Evolutionary conservation across 345 rosid genomes (phyloP).

Genomic region (Acer yangbiense): DNA sequence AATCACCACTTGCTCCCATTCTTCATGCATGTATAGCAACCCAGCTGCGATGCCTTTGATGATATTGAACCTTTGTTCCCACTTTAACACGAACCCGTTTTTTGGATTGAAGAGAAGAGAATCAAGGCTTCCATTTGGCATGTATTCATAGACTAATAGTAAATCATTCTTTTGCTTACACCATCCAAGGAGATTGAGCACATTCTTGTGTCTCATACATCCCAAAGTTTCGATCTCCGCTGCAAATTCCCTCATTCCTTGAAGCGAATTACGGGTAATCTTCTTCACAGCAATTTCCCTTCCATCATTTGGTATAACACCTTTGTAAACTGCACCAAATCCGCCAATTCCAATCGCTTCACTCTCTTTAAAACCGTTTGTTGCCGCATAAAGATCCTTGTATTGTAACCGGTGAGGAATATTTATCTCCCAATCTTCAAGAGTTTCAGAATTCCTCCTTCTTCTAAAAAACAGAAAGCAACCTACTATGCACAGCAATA

Average conservation of each 20-base stretch:
- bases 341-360: constrained; percentile 73
- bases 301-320: constrained; percentile 39
- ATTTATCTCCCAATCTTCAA: constrained; percentile 76
- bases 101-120: too few species aligned
- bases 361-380: constrained; percentile 59
- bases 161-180: constrained; percentile 61
- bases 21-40: constrained; percentile 56
- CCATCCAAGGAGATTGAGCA: constrained; percentile 76
- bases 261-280: constrained; percentile 51
- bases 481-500: constrained; percentile 34
- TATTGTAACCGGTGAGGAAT: constrained; percentile 68
- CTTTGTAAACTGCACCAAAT: constrained; percentile 67
- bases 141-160: constrained; percentile 60
- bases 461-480: constrained; percentile 14
- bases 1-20: too few species aligned
- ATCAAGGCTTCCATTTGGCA: too few species aligned
- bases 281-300: constrained; percentile 67
- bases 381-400: constrained; percentile 57
- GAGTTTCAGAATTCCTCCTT: constrained; percentile 23
- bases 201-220: constrained; percentile 59
- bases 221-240: constrained; percentile 78
- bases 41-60: constrained; percentile 67
- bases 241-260: constrained; percentile 78
- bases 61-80: too few species aligned
- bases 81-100: too few species aligned